Evolutionary conservation across 202 grass and related monocot genomes (phyloP).

Genomic region (Brachypodium distachyon): DNA sequence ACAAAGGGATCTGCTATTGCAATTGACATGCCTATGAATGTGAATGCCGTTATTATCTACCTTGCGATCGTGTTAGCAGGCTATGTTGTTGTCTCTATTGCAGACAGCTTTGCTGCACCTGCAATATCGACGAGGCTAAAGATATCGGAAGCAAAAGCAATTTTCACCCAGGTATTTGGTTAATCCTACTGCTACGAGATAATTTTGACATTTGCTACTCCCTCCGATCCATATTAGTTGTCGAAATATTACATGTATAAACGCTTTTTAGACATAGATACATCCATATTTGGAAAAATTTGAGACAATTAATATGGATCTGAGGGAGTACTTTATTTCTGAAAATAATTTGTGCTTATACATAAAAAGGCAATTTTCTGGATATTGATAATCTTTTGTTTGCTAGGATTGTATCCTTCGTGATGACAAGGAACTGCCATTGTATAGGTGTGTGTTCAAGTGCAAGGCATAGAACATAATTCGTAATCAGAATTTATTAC

Average conservation of each 20-base stretch:
- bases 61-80: conserved; percentile 81
- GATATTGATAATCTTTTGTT: conserved; percentile 28
- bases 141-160: conserved; percentile 86
- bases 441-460: conserved; percentile 62
- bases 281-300: no score
- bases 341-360: conserved; percentile 2
- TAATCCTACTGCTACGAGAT: neutral
- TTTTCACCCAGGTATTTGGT: conserved; percentile 81
- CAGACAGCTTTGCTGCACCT: conserved; percentile 90
- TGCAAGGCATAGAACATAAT: neutral
- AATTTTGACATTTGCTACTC: no score
- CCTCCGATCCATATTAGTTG: no score
- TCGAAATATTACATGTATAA: no score
- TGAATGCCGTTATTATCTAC: conserved; percentile 75
- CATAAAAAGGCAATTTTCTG: neutral
- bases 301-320: no score
- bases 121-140: conserved; percentile 71
- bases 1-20: conserved; percentile 87
- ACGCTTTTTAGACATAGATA: no score
- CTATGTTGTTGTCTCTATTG: conserved; percentile 87
- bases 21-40: conserved; percentile 95
- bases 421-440: conserved; percentile 77
- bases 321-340: neutral
- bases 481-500: conserved; percentile 12
- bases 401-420: conserved; percentile 84